A percentile compares a stretch with the other conserved stretches of the same genome.
phyloP scores from a whole-genome alignment of 768 basidiomycete genomes.

The Tulasnella sp. region DNA sequence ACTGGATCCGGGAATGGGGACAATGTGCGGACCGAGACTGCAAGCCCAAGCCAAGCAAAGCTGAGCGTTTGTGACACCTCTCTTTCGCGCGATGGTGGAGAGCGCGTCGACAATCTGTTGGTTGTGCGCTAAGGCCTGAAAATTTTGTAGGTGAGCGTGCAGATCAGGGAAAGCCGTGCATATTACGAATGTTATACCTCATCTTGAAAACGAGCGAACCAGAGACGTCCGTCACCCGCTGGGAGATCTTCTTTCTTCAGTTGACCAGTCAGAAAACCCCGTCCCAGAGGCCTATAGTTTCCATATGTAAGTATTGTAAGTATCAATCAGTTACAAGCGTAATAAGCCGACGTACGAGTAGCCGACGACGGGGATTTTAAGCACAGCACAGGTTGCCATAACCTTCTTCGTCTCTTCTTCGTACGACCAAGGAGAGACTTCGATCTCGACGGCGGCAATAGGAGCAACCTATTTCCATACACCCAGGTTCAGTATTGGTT shows the following conservation, averaged over 20 bases:
- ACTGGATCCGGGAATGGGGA: constrained; percentile 54
- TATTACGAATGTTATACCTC: constrained; percentile 43
- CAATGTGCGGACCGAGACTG: constrained; percentile 48
- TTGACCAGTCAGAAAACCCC: constrained; percentile 57
- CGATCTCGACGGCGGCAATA: constrained; percentile 66
- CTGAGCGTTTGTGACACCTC: constrained; percentile 50
- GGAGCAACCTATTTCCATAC: constrained; percentile 51
- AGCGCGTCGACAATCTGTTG: constrained; percentile 50
- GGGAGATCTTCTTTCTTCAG: constrained; percentile 51
- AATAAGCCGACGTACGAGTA: constrained; percentile 52
- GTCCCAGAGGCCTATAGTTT: constrained; percentile 55
- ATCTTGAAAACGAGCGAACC: constrained; percentile 52
- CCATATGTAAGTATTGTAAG: constrained; percentile 17
- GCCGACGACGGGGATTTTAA: constrained; percentile 61
- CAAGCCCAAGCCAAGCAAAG: constrained; percentile 51
- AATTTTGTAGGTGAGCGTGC: constrained; percentile 34
- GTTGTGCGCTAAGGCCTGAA: constrained; percentile 50
- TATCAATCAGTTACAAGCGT: background rate
- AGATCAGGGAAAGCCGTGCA: constrained; percentile 28
- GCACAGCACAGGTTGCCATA: constrained; percentile 55
- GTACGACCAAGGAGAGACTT: constrained; percentile 65
- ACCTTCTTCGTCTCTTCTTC: constrained; percentile 59
- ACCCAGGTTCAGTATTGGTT: background rate
- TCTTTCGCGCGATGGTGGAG: constrained; percentile 47
- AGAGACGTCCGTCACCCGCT: constrained; percentile 50